These are phyloP conservation scores for Xylariaceae sp. DNA, from an alignment of 2,329 filamentous ascomycete genomes.

Conservation along the genomic window DNA sequence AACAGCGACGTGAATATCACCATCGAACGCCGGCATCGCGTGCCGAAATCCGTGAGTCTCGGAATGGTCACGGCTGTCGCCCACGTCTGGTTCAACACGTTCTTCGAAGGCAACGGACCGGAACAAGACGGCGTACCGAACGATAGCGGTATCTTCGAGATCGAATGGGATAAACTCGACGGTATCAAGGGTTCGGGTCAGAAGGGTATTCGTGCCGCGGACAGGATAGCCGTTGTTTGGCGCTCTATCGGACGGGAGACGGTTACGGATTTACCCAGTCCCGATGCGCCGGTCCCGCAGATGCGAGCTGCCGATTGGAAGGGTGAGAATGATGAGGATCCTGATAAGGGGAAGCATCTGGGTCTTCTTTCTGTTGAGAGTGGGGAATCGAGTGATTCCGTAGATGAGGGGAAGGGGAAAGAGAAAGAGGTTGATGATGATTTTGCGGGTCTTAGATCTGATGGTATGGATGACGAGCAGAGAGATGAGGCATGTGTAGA, in stretches of 20 bases:
- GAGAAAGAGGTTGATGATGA: no score
- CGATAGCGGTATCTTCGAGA: constrained; percentile 58
- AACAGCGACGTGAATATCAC: constrained; percentile 87
- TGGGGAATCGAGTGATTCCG: constrained; percentile 36
- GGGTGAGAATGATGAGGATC: constrained; percentile 46
- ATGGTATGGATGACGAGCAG: no score
- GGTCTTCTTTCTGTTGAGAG: constrained; percentile 59
- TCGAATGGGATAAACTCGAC: constrained; percentile 69
- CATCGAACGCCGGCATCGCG: constrained; percentile 78
- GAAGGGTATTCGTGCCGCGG: constrained; percentile 77
- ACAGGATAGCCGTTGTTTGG: constrained; percentile 84
- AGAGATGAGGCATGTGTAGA: no score
- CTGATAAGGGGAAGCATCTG: constrained; percentile 55
- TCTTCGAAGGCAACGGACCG: constrained; percentile 77
- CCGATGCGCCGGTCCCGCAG: constrained; percentile 65
- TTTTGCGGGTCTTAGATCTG: no score
- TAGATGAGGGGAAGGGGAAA: no score
- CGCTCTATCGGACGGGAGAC: constrained; percentile 37
- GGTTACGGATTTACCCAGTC: constrained; percentile 50
- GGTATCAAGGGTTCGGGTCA: constrained; percentile 85
- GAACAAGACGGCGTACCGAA: constrained; percentile 62
- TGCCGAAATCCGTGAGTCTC: constrained; percentile 68
- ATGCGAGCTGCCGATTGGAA: constrained; percentile 70
- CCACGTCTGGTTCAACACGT: constrained; percentile 95
- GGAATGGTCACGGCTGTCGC: constrained; percentile 91